Percentiles rank a stretch among this genome's conserved stretches.
Conservation (phyloP, 2,329 filamentous ascomycete genomes). For the Talaromyces piceae region DNA sequence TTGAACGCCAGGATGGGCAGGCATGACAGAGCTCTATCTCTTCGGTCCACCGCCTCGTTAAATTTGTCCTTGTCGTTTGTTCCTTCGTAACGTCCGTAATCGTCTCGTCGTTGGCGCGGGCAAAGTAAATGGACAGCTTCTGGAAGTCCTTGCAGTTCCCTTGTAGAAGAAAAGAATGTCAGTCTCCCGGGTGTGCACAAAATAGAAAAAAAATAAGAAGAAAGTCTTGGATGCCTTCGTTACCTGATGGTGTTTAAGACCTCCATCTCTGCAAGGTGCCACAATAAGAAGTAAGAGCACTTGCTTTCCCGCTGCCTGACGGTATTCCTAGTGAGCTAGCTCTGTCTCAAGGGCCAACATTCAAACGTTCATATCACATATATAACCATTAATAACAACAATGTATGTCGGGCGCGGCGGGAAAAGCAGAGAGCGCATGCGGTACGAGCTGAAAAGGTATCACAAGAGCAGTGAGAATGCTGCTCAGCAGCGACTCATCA, state of each 20-base stretch:
- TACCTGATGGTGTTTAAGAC: constrained; percentile 37
- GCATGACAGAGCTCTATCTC: constrained; percentile 58
- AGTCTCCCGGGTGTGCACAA: background rate
- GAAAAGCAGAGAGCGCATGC: no score
- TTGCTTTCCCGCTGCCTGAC: background rate
- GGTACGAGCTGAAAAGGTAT: background rate
- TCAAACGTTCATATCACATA: background rate
- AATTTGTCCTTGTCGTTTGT: constrained; percentile 45
- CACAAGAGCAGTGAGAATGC: background rate
- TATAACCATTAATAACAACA: background rate
- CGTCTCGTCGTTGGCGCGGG: constrained; percentile 56
- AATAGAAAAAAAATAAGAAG: background rate
- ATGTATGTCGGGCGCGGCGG: background rate
- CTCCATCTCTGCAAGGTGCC: constrained; percentile 25
- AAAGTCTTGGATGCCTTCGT: constrained; percentile 10
- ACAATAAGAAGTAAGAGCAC: background rate
- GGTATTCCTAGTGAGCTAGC: background rate
- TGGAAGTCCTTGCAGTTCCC: constrained; percentile 38
- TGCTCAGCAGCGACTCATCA: background rate
- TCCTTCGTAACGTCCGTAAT: constrained; percentile 58
- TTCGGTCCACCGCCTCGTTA: constrained; percentile 47
- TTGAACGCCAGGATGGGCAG: constrained; percentile 63
- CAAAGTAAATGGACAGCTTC: constrained; percentile 59
- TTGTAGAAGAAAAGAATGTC: constrained; percentile 12
- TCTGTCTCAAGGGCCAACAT: background rate